Percentiles rank a stretch among this genome's conserved stretches.
Conservation (phyloP, 345 rosid genomes). For the Psidium guajava region DNA sequence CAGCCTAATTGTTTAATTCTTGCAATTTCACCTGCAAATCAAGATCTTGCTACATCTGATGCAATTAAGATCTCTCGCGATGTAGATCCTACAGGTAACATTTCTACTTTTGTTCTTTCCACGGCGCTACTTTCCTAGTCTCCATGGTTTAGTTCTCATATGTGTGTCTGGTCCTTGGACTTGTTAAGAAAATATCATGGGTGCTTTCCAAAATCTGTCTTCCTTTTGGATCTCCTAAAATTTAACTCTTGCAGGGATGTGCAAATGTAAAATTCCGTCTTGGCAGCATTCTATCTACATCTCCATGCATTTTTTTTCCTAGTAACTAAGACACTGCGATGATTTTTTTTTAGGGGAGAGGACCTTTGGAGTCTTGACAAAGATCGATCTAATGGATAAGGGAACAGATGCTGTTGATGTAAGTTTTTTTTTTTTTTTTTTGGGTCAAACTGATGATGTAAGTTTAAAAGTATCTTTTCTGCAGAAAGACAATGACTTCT, state of each 20-base stretch:
- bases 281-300: not conserved
- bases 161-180: not conserved
- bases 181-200: not conserved
- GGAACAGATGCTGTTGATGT: slow-evolving; percentile 99
- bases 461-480: slow-evolving; percentile 14
- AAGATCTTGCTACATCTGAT: slow-evolving; percentile 99
- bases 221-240: not conserved
- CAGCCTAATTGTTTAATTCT: slow-evolving; percentile 96
- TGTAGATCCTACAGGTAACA: slow-evolving; percentile 89
- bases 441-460: slow-evolving; percentile 53
- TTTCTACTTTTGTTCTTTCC: not conserved
- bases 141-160: not conserved
- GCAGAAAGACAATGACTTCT: not conserved
- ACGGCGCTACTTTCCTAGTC: not conserved
- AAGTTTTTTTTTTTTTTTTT: slow-evolving; percentile 18
- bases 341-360: slow-evolving; percentile 62
- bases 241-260: not conserved
- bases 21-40: slow-evolving; percentile 99
- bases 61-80: slow-evolving; percentile 98
- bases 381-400: slow-evolving; percentile 99
- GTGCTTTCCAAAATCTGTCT: not conserved
- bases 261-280: not conserved
- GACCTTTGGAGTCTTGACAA: slow-evolving; percentile 94
- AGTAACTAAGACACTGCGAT: not conserved
- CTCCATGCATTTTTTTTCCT: not conserved